phyloP scores from a whole-genome alignment of 2,329 filamentous ascomycete species.

The Aspergillus quadricinctus region DNA sequence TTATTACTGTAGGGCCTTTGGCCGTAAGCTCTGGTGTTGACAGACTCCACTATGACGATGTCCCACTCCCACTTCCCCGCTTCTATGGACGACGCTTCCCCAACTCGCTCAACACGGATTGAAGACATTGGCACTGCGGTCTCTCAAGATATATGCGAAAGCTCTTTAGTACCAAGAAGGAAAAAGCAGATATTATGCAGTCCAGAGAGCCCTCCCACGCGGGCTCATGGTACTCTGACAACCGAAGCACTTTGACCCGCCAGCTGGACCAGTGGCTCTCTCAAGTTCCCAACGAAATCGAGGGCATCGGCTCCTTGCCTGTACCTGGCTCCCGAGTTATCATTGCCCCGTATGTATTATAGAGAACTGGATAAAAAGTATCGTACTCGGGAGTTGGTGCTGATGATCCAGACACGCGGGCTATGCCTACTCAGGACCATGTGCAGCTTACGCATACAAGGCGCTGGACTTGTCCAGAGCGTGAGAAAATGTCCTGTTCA shows the following conservation, averaged over 20 bases:
- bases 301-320: constrained; percentile 62
- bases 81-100: constrained; percentile 10
- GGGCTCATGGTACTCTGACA: constrained; percentile 77
- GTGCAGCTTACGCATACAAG: constrained; percentile 93
- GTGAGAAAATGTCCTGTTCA: constrained; percentile 40
- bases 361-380: neutral
- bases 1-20: no score
- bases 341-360: constrained; percentile 75
- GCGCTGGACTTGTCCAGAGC: constrained; percentile 74
- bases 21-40: neutral
- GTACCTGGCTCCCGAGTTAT: constrained; percentile 72
- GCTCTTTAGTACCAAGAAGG: neutral
- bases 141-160: neutral
- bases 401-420: constrained; percentile 71
- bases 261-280: constrained; percentile 74
- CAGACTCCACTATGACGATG: constrained; percentile 22
- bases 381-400: constrained; percentile 1
- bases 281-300: constrained; percentile 62
- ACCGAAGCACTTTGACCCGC: constrained; percentile 54
- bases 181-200: constrained; percentile 26
- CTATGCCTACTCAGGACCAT: constrained; percentile 85
- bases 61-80: constrained; percentile 23
- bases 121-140: neutral
- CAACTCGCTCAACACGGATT: neutral
- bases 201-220: constrained; percentile 67